Base-by-base conservation (phyloP, 1,139 yeast genomes). In the Candida gigantensis region DNA sequence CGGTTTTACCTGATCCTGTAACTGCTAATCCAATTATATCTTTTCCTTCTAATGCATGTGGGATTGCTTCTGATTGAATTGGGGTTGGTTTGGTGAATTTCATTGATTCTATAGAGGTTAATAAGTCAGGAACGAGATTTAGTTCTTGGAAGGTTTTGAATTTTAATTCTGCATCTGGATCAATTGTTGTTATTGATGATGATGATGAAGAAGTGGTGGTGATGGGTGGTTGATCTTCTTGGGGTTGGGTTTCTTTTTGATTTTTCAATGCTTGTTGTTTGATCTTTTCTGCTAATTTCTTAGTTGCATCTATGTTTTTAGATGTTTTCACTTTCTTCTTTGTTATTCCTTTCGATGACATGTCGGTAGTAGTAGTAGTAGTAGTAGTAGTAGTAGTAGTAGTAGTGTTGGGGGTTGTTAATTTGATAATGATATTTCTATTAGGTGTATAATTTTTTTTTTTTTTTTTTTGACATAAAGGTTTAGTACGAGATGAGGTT, bases 11-110 rank as follows among this genome's bases (percentile, higher is more conserved):
- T 1, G 90, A 83, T 34, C 94, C 94, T 0, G 94, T 84, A 54
- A 82, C 89, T 0, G 94, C 94, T 46, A 84, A 68, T 10, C 92
- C 94, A 50, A 84, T 84, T 40, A 84, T 79, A 62, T 84, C 94
- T 49, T 81, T 79, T 1, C 97, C 97, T 48, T 83, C 80, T 16
- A 92, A 66, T 4, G 97, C 97, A 49, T 85, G 86, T 1, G 98
- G 98, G 42, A 94, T 85, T 6, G 97, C 78, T 58, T 86, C 90
- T 5, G 84, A 76, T 61, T 92, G 98, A 54, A 92, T 92, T 9
- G 97, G 96, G 0, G 97, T 89, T 30, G 92, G 92, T 44, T 71
- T 75, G 16, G 77, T 62, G 53, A 65, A 84, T 44, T 83, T 81
- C 68, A 84, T 62, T 31, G 68, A 72, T 40, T 81, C 79, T 47